Evolutionary conservation across 345 rosid genomes (phyloP).

Genomic region (Heritiera littoralis): DNA sequence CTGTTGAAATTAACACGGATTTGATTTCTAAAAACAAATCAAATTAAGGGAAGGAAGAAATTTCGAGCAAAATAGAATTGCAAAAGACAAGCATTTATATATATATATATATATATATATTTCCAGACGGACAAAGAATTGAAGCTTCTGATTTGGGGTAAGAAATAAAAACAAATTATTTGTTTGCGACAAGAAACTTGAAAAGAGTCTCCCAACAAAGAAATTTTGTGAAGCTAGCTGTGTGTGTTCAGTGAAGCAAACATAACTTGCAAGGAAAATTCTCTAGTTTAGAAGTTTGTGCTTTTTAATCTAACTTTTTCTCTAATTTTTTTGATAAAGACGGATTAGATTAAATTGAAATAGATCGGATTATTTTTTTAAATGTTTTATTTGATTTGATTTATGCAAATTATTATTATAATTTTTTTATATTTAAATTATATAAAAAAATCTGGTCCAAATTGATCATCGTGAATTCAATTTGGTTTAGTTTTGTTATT

Average conservation of each 20-base stretch:
- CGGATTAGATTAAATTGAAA: no score
- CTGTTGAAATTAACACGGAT: constrained; percentile 1
- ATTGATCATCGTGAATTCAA: no score
- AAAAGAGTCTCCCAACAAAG: background rate
- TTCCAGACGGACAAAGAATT: background rate
- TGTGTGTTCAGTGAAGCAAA: background rate
- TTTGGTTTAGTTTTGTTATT: no score
- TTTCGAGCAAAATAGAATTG: background rate
- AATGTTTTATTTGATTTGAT: no score
- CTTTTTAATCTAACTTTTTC: background rate
- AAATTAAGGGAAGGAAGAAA: background rate
- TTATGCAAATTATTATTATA: no score
- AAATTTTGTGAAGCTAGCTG: background rate
- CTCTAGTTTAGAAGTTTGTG: background rate
- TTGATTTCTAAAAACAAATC: background rate
- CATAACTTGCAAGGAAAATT: background rate
- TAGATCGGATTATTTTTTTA: no score
- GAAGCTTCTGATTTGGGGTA: background rate
- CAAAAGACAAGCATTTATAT: no score
- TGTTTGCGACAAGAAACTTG: background rate
- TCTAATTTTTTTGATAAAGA: background rate
- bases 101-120: no score
- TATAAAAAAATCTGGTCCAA: no score
- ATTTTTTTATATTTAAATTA: no score
- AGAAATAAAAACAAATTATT: background rate